Base-by-base conservation (phyloP, 2,329 filamentous ascomycete genomes). In the Graphilbum ipis-grandicollis region DNA sequence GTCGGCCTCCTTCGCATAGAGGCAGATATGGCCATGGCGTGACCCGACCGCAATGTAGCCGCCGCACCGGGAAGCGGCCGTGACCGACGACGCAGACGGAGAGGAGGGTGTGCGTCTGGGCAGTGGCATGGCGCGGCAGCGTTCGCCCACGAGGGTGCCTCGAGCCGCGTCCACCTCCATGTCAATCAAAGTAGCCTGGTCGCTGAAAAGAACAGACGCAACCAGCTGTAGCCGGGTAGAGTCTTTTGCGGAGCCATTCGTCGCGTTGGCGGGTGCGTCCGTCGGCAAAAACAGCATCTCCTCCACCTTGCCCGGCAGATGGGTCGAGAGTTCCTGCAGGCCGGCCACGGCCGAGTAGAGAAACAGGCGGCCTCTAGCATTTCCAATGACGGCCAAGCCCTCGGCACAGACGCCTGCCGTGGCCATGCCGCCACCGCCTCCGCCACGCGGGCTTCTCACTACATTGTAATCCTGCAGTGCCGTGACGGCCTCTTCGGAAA, bases 21-120 rank as follows among this genome's bases (percentile, higher is more conserved):
- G 39, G 3, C 60, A 54, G 5, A 75, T 46, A 25, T 54, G 60
- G 2, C 71, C 71, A 30, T 61, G 60, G 1, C 70, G 58, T 0
- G 68, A 71, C 10, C 71, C 71, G 4, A 75, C 52, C 29, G 73
- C 46, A 13, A 75, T 51, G n/a, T 58, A 48, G 15, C 34, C 38
- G 5, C 22, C 8, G 25, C 41, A 46, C 3, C 39, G 35, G 25
- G 36, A 34, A 13, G 40, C 43, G 3, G 41, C 39, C 2, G 44
- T 42, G 6, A 44, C 33, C 25, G 36, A 28, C 26, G 39, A 37
- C 15, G 38, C 15, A 2, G 38, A 29, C 5, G 33, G 25, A 9
- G 41, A 39, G 3, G 33, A 34, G n/a, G 40, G 9, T 39, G 37
- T 2, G 33, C 31, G 10, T 14, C 19, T 2, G 37, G 36, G 37